These are phyloP conservation scores for Lecanicillium sp. DNA, from an alignment of 2,329 filamentous ascomycete species.

Conservation along the genomic window DNA sequence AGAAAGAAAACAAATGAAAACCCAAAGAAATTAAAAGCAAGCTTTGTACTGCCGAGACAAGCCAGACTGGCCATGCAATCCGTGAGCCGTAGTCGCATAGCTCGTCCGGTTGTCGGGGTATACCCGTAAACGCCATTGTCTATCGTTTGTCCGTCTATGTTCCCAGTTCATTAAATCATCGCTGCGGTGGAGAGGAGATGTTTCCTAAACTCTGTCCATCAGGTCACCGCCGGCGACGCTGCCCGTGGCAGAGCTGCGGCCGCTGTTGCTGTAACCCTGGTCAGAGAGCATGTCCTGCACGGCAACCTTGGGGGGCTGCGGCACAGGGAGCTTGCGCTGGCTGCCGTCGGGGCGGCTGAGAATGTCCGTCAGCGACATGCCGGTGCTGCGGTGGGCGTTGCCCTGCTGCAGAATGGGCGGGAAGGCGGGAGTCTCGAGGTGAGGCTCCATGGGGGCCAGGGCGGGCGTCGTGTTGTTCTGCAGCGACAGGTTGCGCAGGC, in stretches of 20 bases:
- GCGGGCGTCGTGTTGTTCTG: conserved; percentile 49
- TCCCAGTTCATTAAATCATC: conserved; percentile 34
- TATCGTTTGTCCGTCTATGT: conserved; percentile 34
- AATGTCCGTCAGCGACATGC: conserved; percentile 84
- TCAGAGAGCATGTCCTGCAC: conserved; percentile 77
- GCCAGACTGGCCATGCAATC: neutral
- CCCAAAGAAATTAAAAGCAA: conserved; percentile 8
- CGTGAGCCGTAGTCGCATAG: neutral
- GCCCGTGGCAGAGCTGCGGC: conserved; percentile 69
- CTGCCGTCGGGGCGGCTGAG: conserved; percentile 83
- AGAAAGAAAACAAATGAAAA: conserved; percentile 1
- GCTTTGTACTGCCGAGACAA: neutral
- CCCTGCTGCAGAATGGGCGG: conserved; percentile 37
- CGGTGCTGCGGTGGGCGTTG: conserved; percentile 49
- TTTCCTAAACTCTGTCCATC: conserved; percentile 45
- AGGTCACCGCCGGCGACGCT: conserved; percentile 71
- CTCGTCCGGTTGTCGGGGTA: neutral
- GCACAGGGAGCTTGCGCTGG: conserved; percentile 84
- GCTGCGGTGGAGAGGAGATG: conserved; percentile 19
- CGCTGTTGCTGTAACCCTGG: conserved; percentile 62
- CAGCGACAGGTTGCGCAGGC: conserved; percentile 62
- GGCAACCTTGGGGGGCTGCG: conserved; percentile 82
- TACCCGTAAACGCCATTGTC: conserved; percentile 31
- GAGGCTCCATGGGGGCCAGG: conserved; percentile 53
- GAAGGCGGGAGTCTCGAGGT: conserved; percentile 41